Evolutionary conservation across 305 asterid species (phyloP).

Genomic region (Solanum hybrid): DNA sequence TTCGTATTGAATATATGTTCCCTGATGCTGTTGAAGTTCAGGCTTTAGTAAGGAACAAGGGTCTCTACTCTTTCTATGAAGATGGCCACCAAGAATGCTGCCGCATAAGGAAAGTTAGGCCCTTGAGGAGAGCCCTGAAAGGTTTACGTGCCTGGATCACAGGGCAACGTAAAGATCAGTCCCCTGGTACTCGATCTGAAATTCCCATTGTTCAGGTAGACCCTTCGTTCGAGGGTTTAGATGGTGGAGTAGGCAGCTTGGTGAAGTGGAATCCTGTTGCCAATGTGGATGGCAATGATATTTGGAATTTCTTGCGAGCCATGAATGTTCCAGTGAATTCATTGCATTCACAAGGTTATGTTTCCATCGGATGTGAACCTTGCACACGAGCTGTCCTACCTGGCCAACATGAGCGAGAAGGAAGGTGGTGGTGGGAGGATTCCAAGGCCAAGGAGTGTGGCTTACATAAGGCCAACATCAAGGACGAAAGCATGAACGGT

Average conservation of each 20-base stretch:
- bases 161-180: conserved; percentile 93
- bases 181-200: conserved; percentile 88
- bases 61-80: conserved; percentile 81
- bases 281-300: conserved; percentile 57
- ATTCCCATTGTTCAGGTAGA: conserved; percentile 79
- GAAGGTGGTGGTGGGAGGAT: conserved; percentile 99
- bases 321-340: conserved; percentile 88
- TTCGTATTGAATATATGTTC: conserved; percentile 74
- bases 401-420: conserved; percentile 95
- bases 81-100: conserved; percentile 98
- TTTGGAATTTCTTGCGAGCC: conserved; percentile 70
- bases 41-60: conserved; percentile 56
- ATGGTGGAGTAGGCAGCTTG: conserved; percentile 77
- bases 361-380: conserved; percentile 89
- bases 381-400: conserved; percentile 88
- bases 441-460: conserved; percentile 97
- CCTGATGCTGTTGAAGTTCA: conserved; percentile 47
- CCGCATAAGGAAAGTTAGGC: conserved; percentile 82
- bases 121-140: conserved; percentile 67
- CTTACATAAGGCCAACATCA: conserved; percentile 77
- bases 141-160: conserved; percentile 94
- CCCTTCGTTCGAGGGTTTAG: conserved; percentile 80
- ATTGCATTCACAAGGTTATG: conserved; percentile 62
- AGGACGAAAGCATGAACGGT: conserved; percentile 36
- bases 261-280: conserved; percentile 97